These are phyloP conservation scores for Pyrenula aspistea DNA, from an alignment of 495 filamentous ascomycete species.

Conservation along the genomic window DNA sequence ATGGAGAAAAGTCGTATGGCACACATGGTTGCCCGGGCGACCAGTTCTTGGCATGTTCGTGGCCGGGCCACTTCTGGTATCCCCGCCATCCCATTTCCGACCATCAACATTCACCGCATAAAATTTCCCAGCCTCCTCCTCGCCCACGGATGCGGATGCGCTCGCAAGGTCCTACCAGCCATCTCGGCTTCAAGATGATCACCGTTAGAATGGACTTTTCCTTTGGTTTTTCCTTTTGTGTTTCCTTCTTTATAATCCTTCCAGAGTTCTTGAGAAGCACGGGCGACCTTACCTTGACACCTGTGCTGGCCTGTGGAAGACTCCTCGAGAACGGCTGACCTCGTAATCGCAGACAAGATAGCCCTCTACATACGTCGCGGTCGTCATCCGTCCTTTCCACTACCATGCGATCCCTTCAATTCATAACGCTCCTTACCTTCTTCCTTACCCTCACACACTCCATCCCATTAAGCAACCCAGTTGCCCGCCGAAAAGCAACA, in stretches of 20 bases:
- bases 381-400: not conserved
- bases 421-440: not conserved
- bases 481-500: slow-evolving; percentile 18
- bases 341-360: not conserved
- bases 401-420: not conserved
- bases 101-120: not conserved
- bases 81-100: not conserved
- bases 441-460: not conserved
- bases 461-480: not conserved
- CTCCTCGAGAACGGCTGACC: not conserved
- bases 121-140: not conserved
- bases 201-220: not conserved
- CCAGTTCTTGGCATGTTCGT: not conserved
- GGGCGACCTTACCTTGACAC: not conserved
- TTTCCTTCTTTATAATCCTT: not conserved
- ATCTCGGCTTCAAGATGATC: not conserved
- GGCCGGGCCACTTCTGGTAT: not conserved
- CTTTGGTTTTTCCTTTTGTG: not conserved
- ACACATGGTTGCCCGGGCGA: not conserved
- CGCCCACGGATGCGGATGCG: not conserved
- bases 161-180: not conserved
- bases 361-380: not conserved
- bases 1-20: too few relatives aligned
- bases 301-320: not conserved
- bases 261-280: not conserved